A percentile compares a stretch with the other conserved stretches of the same genome.
Conservation (phyloP, 352 stramenopile species). For the Peronospora tabacina region DNA sequence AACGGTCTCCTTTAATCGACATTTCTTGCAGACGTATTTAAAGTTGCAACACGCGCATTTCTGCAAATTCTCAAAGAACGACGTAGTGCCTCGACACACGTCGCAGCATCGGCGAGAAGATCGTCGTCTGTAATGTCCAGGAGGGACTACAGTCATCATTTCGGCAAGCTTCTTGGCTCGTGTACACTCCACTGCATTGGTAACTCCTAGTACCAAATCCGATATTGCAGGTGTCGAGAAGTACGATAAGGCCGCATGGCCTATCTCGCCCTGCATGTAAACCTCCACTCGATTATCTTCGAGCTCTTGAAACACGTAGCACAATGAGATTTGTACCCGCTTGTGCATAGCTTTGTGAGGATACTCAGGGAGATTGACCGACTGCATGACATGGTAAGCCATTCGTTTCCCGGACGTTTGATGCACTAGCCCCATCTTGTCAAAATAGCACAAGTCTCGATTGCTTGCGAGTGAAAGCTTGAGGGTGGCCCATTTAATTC, state of each 20-base stretch:
- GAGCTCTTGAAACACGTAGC: constrained; percentile 37
- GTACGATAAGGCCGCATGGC: constrained; percentile 18
- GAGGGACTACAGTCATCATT: constrained; percentile 18
- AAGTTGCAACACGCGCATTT: constrained; percentile 27
- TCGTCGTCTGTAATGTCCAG: constrained; percentile 7
- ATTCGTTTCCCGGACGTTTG: constrained; percentile 30
- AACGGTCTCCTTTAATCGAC: constrained; percentile 28
- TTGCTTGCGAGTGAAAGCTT: constrained; percentile 31
- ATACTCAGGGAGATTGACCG: constrained; percentile 28
- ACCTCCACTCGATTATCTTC: constrained; percentile 26
- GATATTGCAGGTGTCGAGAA: constrained; percentile 24
- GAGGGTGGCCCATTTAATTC: constrained; percentile 37
- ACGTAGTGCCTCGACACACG: constrained; percentile 25
- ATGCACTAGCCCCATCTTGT: constrained; percentile 35
- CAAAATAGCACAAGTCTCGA: constrained; percentile 42
- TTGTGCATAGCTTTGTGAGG: constrained; percentile 25
- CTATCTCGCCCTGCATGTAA: constrained; percentile 32
- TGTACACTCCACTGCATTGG: constrained; percentile 26
- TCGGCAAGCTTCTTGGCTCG: constrained; percentile 31
- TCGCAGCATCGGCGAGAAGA: constrained; percentile 21
- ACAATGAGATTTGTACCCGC: constrained; percentile 22
- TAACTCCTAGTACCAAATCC: constrained; percentile 21
- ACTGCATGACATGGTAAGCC: constrained; percentile 42
- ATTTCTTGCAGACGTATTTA: constrained; percentile 31
- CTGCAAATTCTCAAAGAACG: constrained; percentile 25